A percentile compares a stretch with the other conserved stretches of the same genome.
These are phyloP conservation scores for Blepharisma undulans DNA, from an alignment of 169 alveolate genomes.

Conservation along the genomic window DNA sequence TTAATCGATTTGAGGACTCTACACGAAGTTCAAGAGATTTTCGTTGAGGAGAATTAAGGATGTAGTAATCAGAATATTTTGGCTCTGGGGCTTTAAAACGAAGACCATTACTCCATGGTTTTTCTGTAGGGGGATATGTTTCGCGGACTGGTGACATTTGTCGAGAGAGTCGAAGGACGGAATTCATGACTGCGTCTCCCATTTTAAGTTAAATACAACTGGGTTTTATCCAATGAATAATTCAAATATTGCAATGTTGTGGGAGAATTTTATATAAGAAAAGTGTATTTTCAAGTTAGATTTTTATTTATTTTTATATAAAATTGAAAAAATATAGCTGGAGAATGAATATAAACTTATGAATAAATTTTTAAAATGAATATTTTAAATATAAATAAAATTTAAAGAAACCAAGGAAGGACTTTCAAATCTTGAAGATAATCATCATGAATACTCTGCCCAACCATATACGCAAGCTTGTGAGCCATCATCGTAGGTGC, in stretches of 20 bases:
- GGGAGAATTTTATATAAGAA: not conserved
- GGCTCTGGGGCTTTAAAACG: not conserved
- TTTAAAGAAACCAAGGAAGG: conserved; percentile 21
- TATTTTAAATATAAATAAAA: no score
- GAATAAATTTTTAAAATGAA: not conserved
- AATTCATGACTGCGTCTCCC: conserved; percentile 9
- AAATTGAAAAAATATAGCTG: not conserved
- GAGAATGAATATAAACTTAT: not conserved
- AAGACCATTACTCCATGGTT: not conserved
- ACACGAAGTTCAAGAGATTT: not conserved
- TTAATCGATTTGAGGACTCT: not conserved
- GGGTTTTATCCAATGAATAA: not conserved
- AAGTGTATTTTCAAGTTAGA: no score
- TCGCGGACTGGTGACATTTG: not conserved
- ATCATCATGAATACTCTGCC: conserved; percentile 46
- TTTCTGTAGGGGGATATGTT: not conserved
- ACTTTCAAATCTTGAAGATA: not conserved
- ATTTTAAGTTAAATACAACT: not conserved
- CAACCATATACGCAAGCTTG: conserved; percentile 67
- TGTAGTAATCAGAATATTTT: not conserved
- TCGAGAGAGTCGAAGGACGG: not conserved
- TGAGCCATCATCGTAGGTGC: conserved; percentile 80
- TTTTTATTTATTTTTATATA: no score
- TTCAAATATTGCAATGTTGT: not conserved
- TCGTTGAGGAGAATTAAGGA: not conserved